Base-by-base conservation (phyloP, 225 moss, liverwort and hornwort species). In the Ulota crispa region DNA sequence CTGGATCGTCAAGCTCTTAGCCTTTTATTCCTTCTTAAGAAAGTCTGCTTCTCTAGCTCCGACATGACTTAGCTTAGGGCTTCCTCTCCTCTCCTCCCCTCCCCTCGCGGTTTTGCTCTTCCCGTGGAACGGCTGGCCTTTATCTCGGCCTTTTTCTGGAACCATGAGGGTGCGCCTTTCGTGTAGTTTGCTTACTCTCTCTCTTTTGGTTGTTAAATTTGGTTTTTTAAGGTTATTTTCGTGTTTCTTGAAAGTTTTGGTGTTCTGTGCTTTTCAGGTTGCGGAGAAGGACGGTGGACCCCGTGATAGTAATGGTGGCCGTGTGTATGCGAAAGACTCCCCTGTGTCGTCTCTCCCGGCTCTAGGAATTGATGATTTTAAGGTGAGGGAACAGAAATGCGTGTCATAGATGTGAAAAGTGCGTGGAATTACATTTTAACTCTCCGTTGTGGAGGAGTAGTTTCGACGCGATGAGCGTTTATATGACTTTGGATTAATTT, bases 361-460 rank as follows among this genome's bases (percentile, higher is more conserved):
- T 24, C 75, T 93, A 34, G 88, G 87, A 84, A 84, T 83, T 72
- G 96, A 96, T 80, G 93, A 94, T 43, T 96, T 94, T 75, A 96
- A 94, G 96, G 96, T 94, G 83, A 76, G 82, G 18, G 27, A 69
- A n/a, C n/a, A n/a, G 61, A 70, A 73, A 45, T 70, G 66, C 24
- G 8, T 73, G 8, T 45, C 34, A n/a, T 74, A 19, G 3, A 16
- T 47, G 7, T 41, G 45, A 30, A 47, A 18, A 30, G 76, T 43
- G 56, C 7, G 6, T 31, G 45, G n/a, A 64, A 39, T 19, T 53
- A 32, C 27, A 45, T 78, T 45, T 30, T 50, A 42, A 62, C 78
- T 65, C 24, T 8, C 5, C 37, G 73, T 21, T 41, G 3, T 54
- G 62, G 77, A 73, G 43, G 76, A 72, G 11, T 28, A 34, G 43